Evolutionary conservation across 78 protist species (phyloP), one percentile per base, ranked within the genome.

Genomic region (Polysphondylium violaceum): DNA sequence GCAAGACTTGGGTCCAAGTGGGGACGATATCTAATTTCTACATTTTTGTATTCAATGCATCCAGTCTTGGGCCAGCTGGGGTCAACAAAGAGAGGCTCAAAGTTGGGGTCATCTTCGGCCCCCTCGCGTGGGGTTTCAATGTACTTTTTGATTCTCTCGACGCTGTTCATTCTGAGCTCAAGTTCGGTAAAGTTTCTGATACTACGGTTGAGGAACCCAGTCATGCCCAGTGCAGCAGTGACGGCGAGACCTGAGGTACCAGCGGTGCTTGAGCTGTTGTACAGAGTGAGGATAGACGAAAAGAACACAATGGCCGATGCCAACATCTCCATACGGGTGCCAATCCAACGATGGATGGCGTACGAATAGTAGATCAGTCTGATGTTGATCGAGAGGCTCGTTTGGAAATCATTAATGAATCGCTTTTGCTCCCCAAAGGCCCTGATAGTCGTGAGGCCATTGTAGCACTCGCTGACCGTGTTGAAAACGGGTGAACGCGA

Each of bases 401-500:
- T 47, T 23, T 36, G 51, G 31, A 72, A 25, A 12, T 31, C 31
- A 27, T 50, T 6, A 25, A 71, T 41, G 73, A 95, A 74, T 56
- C 86, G 12, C 19, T 44, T 23, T 50, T 63, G 74, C 25, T 33
- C 56, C 40, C 61, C 55, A 63, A 85, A 96, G 9, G 98, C 86
- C 23, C 99, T 86, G 40, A 98, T 95, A 36, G 98, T 94, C 14
- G 93, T 23, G 69, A 96, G 68, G 27, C 99, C 99, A 59, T 55
- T 58, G 38, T 96, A 89, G 7, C 96, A 64, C 35, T 95, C 97
- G 0, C 88, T 25, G 75, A 98, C 92, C 33, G 35, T 35, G 27
- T 97, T 43, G 23, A 53, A 61, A 14, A 97, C 33, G 14, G 98
- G 98, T 27, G 96, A 92, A 50, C 86, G 76, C 11, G 96, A 50